Evolutionary conservation across 495 filamentous ascomycete genomes (phyloP).

Genomic region (Trichoderma asperelloides): DNA sequence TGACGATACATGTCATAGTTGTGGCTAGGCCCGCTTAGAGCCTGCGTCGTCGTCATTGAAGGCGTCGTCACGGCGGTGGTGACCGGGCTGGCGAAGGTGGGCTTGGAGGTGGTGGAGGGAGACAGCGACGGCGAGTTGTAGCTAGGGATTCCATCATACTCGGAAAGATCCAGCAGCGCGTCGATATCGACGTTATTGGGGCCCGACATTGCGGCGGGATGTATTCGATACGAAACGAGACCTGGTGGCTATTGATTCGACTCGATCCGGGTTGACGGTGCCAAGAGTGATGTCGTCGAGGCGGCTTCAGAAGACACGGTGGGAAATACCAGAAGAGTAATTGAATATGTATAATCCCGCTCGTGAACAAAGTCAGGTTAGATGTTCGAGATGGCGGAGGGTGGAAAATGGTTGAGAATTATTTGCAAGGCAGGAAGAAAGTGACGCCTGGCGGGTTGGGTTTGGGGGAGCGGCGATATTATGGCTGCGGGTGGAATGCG

Average conservation of each 20-base stretch:
- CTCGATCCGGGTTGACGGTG: not conserved
- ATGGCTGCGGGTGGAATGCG: not conserved
- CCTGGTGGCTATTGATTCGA: not conserved
- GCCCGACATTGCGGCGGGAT: constrained; percentile 13
- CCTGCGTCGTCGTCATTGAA: constrained; percentile 33
- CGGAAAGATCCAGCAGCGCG: constrained; percentile 36
- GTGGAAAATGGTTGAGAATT: not conserved
- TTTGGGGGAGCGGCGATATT: constrained; percentile 4
- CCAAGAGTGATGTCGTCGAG: not conserved
- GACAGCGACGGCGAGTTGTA: constrained; percentile 41
- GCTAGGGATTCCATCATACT: constrained; percentile 31
- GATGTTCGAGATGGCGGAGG: not conserved
- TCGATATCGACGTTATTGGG: constrained; percentile 27
- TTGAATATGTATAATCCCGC: not conserved
- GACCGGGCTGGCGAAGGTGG: constrained; percentile 28
- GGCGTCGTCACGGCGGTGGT: constrained; percentile 28
- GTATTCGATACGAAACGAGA: not conserved
- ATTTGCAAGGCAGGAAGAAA: not conserved
- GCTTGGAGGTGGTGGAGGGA: constrained; percentile 28
- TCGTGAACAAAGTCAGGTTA: not conserved
- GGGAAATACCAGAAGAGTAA: not conserved
- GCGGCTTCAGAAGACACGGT: not conserved
- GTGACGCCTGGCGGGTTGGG: not conserved
- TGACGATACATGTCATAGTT: constrained; percentile 88
- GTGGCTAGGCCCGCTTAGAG: constrained; percentile 73